phyloP scores from a whole-genome alignment of 768 basidiomycete species.

The Filobasidium wieringae region DNA sequence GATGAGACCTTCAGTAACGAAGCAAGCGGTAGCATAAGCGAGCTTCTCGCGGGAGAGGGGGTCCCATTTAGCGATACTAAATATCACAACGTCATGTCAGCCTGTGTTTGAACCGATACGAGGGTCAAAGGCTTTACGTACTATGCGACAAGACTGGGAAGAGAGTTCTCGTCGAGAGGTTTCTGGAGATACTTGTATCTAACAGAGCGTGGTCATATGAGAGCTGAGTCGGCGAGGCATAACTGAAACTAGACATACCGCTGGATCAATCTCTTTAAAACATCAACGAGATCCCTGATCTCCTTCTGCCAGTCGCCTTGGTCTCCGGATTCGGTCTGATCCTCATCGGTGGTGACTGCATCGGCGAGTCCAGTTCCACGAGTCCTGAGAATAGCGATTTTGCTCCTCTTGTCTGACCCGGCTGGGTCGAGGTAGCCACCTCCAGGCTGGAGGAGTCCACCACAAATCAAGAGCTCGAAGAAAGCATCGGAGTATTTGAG shows the following conservation, averaged over 20 bases:
- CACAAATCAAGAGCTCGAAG: slow-evolving; percentile 91
- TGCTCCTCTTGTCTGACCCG: slow-evolving; percentile 55
- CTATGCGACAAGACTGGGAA: slow-evolving; percentile 68
- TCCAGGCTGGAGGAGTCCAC: slow-evolving; percentile 91
- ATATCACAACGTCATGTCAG: background rate
- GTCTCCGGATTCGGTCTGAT: slow-evolving; percentile 44
- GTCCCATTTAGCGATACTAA: slow-evolving; percentile 52
- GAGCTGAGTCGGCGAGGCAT: background rate
- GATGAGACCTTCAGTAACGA: slow-evolving; percentile 73
- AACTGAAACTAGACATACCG: slow-evolving; percentile 46
- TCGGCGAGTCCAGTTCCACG: slow-evolving; percentile 6
- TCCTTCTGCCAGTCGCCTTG: slow-evolving; percentile 40
- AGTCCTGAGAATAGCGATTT: slow-evolving; percentile 49
- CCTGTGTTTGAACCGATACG: background rate
- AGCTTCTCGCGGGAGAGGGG: slow-evolving; percentile 68
- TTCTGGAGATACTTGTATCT: slow-evolving; percentile 99
- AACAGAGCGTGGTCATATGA: background rate
- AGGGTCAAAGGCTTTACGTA: slow-evolving; percentile 46
- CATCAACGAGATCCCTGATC: slow-evolving; percentile 85
- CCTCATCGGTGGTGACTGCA: slow-evolving; percentile 43
- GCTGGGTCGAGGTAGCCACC: slow-evolving; percentile 81
- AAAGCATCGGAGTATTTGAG: slow-evolving; percentile 95
- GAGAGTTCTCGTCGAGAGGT: slow-evolving; percentile 73
- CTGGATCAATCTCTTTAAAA: slow-evolving; percentile 88
- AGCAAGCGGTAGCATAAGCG: slow-evolving; percentile 63